phyloP scores from a whole-genome alignment of 169 alveolate genomes.

The Plasmodium inui region DNA sequence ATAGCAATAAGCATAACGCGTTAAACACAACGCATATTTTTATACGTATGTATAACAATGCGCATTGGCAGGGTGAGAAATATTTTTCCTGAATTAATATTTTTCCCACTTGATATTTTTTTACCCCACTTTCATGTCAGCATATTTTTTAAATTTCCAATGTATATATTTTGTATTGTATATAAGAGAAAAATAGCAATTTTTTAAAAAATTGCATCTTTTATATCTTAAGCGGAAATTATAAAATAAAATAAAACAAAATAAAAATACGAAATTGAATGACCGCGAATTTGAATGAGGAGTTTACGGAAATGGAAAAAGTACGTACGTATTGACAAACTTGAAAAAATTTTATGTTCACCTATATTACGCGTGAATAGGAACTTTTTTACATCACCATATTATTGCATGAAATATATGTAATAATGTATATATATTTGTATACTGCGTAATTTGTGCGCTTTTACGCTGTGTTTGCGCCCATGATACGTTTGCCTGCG shows the following conservation, averaged over 20 bases:
- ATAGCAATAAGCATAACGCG: too few relatives aligned
- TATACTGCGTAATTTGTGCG: neutral
- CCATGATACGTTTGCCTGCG: neutral
- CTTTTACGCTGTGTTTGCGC: neutral
- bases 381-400: neutral
- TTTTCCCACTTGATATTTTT: neutral
- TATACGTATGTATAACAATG: neutral
- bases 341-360: neutral
- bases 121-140: neutral
- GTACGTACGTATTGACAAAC: neutral
- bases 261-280: neutral
- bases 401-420: neutral
- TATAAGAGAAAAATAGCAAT: neutral
- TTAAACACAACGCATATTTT: neutral
- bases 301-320: neutral
- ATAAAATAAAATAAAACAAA: neutral
- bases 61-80: neutral
- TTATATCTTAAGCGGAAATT: neutral
- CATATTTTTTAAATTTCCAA: neutral
- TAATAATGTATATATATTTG: neutral
- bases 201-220: neutral
- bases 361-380: neutral
- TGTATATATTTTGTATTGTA: neutral
- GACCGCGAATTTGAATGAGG: neutral
- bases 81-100: neutral